Evolutionary conservation across 2,329 filamentous ascomycete species (phyloP), one percentile per base, ranked within the genome.

Genomic region (Mollisiaceae sp.): DNA sequence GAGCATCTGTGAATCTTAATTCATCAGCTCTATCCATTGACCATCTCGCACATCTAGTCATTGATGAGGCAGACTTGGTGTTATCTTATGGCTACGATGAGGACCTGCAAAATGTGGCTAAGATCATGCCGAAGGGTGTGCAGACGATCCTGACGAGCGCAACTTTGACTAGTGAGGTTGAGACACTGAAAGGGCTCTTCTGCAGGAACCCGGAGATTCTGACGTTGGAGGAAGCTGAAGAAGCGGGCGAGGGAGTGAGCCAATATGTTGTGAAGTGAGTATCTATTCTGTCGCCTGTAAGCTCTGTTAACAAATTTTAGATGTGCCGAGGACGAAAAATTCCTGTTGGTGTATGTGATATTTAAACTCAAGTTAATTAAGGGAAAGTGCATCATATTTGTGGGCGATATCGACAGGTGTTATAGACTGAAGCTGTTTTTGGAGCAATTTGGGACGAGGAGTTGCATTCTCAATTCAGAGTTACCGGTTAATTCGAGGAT

Each of bases 311-410:
- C 39, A 60, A 62, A 12, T 63, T 60, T 55, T 62, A 90, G 87
- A 76, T 97, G 93, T 71, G 92, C 87, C n/a, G 95, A 99, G 79
- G 94, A 98, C 71, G 95, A 98, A 74, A 99, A 99, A 76, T 99
- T 98, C 75, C 81, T 99, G 43, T 81, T 99, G 52, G 88, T 91
- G 20, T 98, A 97, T 75, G 91, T 97, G 66, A 94, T 98, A 75
- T 97, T 97, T 82, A 97, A 97, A 81, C 85, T 98, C 14, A 91
- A 95, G 77, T 82, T 98, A 60, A 90, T 99, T 75, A 97, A 94
- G 77, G 95, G 95, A 69, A 98, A 98, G 78, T 91, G 91, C 65
- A 91, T 93, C 59, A 86, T 93, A 56, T 93, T 93, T 71, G 93
- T 97, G 8, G 90, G 88, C 35, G 93, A 97, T 71, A 90, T 97